Conservation (phyloP, 75 land plant genomes). For the Pinus tabuliformis region DNA sequence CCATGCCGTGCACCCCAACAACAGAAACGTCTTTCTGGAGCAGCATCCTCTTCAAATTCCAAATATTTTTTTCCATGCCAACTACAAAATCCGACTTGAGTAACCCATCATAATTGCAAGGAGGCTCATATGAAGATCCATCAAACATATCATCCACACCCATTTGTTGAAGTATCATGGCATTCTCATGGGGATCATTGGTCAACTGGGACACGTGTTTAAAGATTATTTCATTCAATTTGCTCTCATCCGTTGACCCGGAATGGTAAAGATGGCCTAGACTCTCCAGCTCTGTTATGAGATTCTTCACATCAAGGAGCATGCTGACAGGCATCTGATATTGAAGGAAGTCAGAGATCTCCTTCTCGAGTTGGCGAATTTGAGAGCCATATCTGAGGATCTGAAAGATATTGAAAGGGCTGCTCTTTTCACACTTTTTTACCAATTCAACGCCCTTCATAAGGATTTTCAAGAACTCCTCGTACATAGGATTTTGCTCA, state of each 20-base stretch:
- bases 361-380: no score
- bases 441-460: neutral
- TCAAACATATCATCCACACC: no score
- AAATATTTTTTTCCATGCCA: no score
- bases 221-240: neutral
- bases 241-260: neutral
- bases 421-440: neutral
- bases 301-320: neutral
- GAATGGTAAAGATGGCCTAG: neutral
- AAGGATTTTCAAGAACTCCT: neutral
- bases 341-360: neutral
- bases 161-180: no score
- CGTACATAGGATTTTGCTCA: neutral
- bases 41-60: no score
- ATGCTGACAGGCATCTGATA: neutral
- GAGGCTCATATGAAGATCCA: no score
- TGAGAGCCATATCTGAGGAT: neutral
- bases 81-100: no score
- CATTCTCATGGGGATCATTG: no score
- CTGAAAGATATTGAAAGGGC: neutral
- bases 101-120: no score
- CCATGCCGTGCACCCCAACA: no score
- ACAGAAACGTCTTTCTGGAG: no score
- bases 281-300: neutral
- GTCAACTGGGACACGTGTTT: no score